These are phyloP conservation scores for Globisporangium emineosum DNA, from an alignment of 352 stramenopile species.

Conservation along the genomic window DNA sequence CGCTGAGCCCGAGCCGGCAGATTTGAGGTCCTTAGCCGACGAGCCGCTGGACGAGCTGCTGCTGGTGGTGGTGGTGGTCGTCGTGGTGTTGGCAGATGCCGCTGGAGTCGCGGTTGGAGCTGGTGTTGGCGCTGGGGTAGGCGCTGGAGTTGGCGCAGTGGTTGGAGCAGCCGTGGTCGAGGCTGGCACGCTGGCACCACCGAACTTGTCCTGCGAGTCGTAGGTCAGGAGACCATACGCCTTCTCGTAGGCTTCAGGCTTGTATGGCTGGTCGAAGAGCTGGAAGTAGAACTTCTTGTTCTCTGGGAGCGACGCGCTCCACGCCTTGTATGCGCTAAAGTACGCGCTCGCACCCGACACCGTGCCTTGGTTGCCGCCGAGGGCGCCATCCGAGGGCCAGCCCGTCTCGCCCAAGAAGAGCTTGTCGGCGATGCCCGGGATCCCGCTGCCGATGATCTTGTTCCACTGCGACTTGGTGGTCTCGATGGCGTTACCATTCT, in stretches of 20 bases:
- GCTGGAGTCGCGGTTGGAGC: conserved; percentile 9
- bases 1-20: conserved; percentile 11
- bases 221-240: conserved; percentile 45
- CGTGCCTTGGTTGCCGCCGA: conserved; percentile 40
- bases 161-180: background rate
- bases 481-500: conserved; percentile 37
- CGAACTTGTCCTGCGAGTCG: conserved; percentile 49
- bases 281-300: conserved; percentile 71
- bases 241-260: conserved; percentile 37
- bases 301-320: conserved; percentile 59
- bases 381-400: conserved; percentile 45
- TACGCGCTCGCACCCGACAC: conserved; percentile 34
- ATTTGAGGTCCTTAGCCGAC: conserved; percentile 8
- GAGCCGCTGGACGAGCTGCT: conserved; percentile 3
- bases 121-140: conserved; percentile 1
- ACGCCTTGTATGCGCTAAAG: conserved; percentile 60
- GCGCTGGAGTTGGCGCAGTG: background rate
- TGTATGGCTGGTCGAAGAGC: conserved; percentile 57
- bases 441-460: too few relatives aligned
- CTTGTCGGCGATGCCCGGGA: conserved; percentile 37
- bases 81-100: conserved; percentile 7
- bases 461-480: conserved; percentile 50
- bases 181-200: background rate
- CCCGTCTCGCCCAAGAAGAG: conserved; percentile 53
- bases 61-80: background rate